A percentile compares a stretch with the other conserved stretches of the same genome.
Evolutionary conservation across 2,329 filamentous ascomycete genomes (phyloP).

Genomic region (Alternaria triticina): DNA sequence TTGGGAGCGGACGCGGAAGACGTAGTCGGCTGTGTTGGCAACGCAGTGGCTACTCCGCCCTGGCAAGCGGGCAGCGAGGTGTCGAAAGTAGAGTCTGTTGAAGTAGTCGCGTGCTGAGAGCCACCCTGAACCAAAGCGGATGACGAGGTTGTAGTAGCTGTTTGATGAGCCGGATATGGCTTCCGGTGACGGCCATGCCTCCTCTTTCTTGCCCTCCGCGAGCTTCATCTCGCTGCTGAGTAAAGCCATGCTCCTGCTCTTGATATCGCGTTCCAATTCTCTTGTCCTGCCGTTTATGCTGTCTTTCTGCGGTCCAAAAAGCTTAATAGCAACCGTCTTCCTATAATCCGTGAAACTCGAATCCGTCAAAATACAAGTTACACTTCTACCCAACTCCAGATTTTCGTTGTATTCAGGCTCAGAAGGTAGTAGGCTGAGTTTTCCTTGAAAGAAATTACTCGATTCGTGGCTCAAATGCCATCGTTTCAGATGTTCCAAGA

Average conservation of each 20-base stretch:
- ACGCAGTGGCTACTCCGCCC: not conserved
- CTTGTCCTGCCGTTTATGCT: not conserved
- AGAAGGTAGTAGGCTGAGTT: conserved; percentile 26
- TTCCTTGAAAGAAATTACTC: conserved; percentile 37
- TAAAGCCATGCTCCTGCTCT: conserved; percentile 10
- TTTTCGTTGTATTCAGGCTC: conserved; percentile 5
- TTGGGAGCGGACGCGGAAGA: conserved; percentile 2
- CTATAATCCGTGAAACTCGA: conserved; percentile 17
- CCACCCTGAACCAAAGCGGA: conserved; percentile 41
- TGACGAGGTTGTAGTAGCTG: conserved; percentile 31
- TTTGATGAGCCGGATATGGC: not conserved
- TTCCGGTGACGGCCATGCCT: not conserved
- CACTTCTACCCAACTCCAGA: conserved; percentile 32
- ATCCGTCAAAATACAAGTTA: conserved; percentile 34
- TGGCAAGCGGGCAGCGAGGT: conserved; percentile 8
- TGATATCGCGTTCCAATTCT: not conserved
- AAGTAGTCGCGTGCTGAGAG: conserved; percentile 38
- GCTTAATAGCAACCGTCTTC: conserved; percentile 31
- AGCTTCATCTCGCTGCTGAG: not conserved
- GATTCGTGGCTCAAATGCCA: conserved; percentile 41
- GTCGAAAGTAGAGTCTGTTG: conserved; percentile 31
- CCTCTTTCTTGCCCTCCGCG: not conserved
- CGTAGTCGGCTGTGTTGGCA: not conserved
- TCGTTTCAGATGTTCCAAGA: conserved; percentile 28
- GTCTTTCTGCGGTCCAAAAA: conserved; percentile 29